Percentiles rank a stretch among this genome's conserved stretches.
These are phyloP conservation scores for Senna siamea DNA, from an alignment of 306 rosid genomes.

Conservation along the genomic window DNA sequence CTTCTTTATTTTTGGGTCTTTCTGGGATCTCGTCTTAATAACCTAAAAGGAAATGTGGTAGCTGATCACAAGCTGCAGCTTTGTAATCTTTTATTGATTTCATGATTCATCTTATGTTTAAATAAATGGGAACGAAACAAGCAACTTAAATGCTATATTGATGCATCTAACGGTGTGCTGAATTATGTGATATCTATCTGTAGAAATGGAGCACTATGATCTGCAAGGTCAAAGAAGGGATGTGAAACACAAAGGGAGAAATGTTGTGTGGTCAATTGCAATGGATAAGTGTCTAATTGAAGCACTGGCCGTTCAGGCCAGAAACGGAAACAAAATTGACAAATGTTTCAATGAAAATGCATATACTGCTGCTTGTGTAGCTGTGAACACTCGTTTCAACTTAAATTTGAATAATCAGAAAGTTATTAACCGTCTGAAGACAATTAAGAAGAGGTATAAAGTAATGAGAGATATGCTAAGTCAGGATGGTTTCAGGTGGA, in stretches of 20 bases:
- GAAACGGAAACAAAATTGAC: constrained; percentile 73
- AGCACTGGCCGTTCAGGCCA: constrained; percentile 77
- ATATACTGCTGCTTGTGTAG: constrained; percentile 76
- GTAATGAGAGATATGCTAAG: constrained; percentile 69
- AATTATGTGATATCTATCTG: constrained; percentile 19
- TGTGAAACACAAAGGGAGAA: constrained; percentile 76
- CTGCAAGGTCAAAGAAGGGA: constrained; percentile 67
- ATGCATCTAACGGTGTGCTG: constrained; percentile 10
- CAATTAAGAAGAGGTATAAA: constrained; percentile 80
- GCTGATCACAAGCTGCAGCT: not conserved
- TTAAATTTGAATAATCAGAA: constrained; percentile 80
- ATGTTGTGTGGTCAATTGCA: constrained; percentile 83
- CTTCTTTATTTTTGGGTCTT: not conserved
- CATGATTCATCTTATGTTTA: not conserved
- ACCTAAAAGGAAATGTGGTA: not conserved
- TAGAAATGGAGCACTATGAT: constrained; percentile 74
- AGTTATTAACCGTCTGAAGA: constrained; percentile 79
- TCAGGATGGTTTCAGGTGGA: constrained; percentile 80
- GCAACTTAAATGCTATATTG: not conserved
- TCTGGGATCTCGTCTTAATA: not conserved
- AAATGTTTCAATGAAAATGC: constrained; percentile 87
- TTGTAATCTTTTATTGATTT: not conserved
- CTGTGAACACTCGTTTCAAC: constrained; percentile 71
- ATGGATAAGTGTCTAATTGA: constrained; percentile 84
- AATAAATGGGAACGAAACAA: not conserved